Base-by-base conservation (phyloP, 441 rosid genomes). In the Pelargonium myrrhifolium region DNA sequence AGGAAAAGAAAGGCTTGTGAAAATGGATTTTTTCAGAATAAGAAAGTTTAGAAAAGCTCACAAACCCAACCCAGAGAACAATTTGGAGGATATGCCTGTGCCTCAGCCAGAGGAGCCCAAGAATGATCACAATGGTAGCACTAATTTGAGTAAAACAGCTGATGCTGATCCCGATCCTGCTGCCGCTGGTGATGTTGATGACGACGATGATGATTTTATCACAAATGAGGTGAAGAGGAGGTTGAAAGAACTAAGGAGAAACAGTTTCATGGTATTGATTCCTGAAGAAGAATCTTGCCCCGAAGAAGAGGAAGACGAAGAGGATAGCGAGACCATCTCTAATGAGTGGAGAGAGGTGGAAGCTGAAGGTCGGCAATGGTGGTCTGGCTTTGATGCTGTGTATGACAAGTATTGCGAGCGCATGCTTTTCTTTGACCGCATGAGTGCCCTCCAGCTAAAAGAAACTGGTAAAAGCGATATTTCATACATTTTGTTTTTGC, bases 301-400 rank as follows among this genome's bases (percentile, higher is more conserved):
- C 0, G 92, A 86, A 47, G 96, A 87, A 17, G 89, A 83, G 65
- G 85, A 79, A 22, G 82, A 77, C 9, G 81, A 69, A 31, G 94
- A 74, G 20, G 89, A 68, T 59, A 91, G 80, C 26, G 93, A 77
- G 81, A 81, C 86, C 18, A 80, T 83, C 71, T 77, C 87, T 20
- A 72, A 68, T 66, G 89, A 87, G 72, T 94, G 98, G 97, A 87
- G 93, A 79, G 99, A 94, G 75, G 86, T 88, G 9, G 98, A 88
- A 70, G 97, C 91, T 20, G 90, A 89, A 76, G 96, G 88, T 64
- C 84, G 92, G 68, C 89, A 83, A 74, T 92, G 93, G 97, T 94
- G 99, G 98, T 90, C 89, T 56, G 99, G 97, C 9, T 89, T 92
- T 74, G 96, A 92, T 85, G 89, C 85, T 76, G 83, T 92, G 21